These are phyloP conservation scores for Blechomonas ayalai DNA, from an alignment of 208 protist genomes.

Conservation along the genomic window DNA sequence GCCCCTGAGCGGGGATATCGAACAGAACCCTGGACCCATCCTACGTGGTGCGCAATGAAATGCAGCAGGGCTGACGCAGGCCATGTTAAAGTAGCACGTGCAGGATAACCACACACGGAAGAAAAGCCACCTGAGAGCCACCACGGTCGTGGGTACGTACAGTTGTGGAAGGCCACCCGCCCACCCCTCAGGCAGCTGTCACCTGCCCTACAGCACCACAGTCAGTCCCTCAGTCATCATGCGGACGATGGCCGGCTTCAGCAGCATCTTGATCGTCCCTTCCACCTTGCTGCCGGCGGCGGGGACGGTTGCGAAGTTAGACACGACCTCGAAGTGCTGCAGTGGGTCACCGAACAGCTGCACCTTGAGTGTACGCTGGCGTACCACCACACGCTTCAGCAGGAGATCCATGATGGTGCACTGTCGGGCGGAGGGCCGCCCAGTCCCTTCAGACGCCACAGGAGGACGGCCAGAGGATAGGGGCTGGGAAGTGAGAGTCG, in stretches of 20 bases:
- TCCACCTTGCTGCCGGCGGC: constrained; percentile 73
- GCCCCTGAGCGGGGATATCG: no score
- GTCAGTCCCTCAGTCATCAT: constrained; percentile 80
- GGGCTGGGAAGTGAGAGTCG: not conserved
- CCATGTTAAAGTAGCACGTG: no score
- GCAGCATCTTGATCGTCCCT: constrained; percentile 58
- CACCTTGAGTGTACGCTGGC: constrained; percentile 44
- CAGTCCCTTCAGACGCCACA: not conserved
- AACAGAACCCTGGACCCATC: no score
- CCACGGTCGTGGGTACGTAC: no score
- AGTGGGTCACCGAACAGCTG: constrained; percentile 84
- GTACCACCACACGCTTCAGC: constrained; percentile 33
- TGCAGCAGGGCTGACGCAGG: not conserved
- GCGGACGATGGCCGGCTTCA: constrained; percentile 70
- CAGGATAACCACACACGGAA: not conserved
- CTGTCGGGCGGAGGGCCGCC: constrained; percentile 3
- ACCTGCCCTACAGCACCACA: constrained; percentile 4
- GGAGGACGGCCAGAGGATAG: constrained; percentile 2
- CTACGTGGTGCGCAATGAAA: no score
- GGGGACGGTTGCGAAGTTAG: constrained; percentile 72
- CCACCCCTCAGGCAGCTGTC: no score
- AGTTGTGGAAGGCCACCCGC: no score
- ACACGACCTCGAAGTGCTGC: constrained; percentile 67
- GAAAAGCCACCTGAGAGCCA: no score
- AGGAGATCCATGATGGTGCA: constrained; percentile 46